Evolutionary conservation across 148 eudicot species (phyloP).

Genomic region (Tetragonia tetragonoides): DNA sequence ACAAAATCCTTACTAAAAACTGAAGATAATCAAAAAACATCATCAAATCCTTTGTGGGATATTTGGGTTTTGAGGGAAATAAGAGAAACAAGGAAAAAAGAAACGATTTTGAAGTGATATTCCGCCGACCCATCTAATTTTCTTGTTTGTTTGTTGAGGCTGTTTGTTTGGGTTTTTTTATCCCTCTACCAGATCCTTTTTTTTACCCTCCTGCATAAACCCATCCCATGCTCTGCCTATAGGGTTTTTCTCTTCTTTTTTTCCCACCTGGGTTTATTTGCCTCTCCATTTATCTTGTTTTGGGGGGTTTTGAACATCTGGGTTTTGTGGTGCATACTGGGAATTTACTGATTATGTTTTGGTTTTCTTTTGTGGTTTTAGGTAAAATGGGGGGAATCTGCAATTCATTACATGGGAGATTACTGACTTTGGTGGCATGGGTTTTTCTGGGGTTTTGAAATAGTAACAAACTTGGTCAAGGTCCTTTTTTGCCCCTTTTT

Average conservation of each 20-base stretch:
- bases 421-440: neutral
- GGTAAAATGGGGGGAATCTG: neutral
- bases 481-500: constrained; percentile 1
- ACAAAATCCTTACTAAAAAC: constrained; percentile 11
- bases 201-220: neutral
- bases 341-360: neutral
- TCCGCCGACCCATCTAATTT: constrained; percentile 1
- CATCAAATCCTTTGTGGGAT: constrained; percentile 21
- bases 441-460: neutral
- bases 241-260: constrained; percentile 9
- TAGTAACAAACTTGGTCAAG: neutral
- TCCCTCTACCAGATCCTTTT: constrained; percentile 9
- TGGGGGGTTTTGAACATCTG: neutral
- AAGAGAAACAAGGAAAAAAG: neutral
- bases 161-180: neutral
- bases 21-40: neutral
- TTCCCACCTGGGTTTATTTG: neutral
- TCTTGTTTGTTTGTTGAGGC: neutral
- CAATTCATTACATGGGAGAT: neutral
- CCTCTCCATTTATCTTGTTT: neutral
- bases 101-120: neutral
- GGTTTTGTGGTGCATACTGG: constrained; percentile 23
- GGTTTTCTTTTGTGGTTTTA: neutral
- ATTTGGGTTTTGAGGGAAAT: neutral
- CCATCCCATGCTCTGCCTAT: neutral